Conservation (phyloP, 345 rosid genomes). For the Eucalyptus tenuipes region DNA sequence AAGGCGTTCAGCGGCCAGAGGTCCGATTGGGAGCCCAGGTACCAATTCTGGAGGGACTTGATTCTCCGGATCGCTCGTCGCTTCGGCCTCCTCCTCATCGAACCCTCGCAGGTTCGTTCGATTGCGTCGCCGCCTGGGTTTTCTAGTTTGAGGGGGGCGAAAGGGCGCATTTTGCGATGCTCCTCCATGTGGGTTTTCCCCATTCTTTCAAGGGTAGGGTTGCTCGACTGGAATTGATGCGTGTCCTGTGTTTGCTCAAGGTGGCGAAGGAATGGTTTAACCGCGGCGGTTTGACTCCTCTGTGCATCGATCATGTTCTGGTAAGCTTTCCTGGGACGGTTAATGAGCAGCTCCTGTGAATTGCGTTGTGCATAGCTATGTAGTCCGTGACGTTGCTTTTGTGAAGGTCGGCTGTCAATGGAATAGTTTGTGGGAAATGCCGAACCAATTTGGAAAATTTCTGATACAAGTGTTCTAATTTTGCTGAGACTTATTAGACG, state of each 20-base stretch:
- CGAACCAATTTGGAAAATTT: background rate
- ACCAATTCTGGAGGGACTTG: constrained; percentile 70
- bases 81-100: constrained; percentile 29
- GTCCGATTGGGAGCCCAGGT: constrained; percentile 75
- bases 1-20: constrained; percentile 89
- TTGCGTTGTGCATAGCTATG: background rate
- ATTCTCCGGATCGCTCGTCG: constrained; percentile 48
- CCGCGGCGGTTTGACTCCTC: constrained; percentile 68
- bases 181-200: background rate
- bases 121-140: background rate
- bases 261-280: constrained; percentile 61
- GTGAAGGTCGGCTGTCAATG: background rate
- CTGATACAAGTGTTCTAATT: background rate
- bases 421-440: background rate
- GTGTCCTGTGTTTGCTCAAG: constrained; percentile 4
- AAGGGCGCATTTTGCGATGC: background rate
- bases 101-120: constrained; percentile 43
- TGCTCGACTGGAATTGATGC: background rate
- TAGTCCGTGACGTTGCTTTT: background rate
- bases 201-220: background rate
- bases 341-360: background rate
- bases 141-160: background rate
- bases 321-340: constrained; percentile 28
- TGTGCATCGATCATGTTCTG: constrained; percentile 74
- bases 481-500: background rate